phyloP scores from a whole-genome alignment of 1,284 basidiomycete genomes.

The Rhodotorula sp. region DNA sequence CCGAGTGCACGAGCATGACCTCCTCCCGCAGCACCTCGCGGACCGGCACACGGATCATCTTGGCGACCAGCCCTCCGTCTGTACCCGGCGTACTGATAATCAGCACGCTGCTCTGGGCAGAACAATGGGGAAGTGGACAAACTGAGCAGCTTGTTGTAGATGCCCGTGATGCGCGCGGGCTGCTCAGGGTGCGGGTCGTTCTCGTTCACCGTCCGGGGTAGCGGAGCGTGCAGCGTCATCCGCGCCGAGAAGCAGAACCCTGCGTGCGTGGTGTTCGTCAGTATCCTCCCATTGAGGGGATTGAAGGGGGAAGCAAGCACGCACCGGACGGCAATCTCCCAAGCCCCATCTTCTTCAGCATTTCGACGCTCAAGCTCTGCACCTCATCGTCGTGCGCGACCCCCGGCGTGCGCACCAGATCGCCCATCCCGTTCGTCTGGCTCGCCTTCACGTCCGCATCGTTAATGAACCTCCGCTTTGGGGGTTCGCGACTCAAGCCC shows the following conservation, averaged over 20 bases:
- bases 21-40: conserved; percentile 74
- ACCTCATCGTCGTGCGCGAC: conserved; percentile 32
- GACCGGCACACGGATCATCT: conserved; percentile 78
- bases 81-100: not conserved
- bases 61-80: conserved; percentile 62
- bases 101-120: not conserved
- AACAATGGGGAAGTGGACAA: not conserved
- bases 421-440: not conserved
- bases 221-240: conserved; percentile 77
- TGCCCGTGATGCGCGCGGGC: conserved; percentile 80
- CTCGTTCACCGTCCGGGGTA: conserved; percentile 52
- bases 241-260: conserved; percentile 84
- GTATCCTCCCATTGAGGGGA: too few species aligned
- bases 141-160: conserved; percentile 67
- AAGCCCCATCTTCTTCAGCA: conserved; percentile 31
- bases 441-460: conserved; percentile 21
- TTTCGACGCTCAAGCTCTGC: conserved; percentile 11
- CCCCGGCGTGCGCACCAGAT: conserved; percentile 8
- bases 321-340: conserved; percentile 28
- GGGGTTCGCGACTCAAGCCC: conserved; percentile 17
- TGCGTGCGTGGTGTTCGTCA: conserved; percentile 24
- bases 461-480: conserved; percentile 15
- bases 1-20: conserved; percentile 82
- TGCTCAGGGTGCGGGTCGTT: conserved; percentile 73
- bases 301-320: not conserved